These are phyloP conservation scores for Myriosclerotinia duriaeana DNA, from an alignment of 2,329 filamentous ascomycete species.

Conservation along the genomic window DNA sequence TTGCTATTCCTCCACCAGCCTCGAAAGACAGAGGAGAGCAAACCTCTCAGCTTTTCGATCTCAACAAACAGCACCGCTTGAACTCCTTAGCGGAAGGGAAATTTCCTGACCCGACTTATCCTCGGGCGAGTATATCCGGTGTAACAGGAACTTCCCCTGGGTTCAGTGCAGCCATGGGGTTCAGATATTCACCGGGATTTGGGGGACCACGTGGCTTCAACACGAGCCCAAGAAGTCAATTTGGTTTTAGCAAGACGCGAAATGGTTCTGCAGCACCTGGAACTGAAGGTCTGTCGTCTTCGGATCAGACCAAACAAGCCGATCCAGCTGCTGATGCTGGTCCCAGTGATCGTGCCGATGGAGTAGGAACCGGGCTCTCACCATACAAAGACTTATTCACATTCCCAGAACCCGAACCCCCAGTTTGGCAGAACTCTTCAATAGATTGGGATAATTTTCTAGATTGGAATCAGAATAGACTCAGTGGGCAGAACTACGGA, in stretches of 20 bases:
- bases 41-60: slow-evolving; percentile 11
- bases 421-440: not conserved
- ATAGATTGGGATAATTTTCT: not conserved
- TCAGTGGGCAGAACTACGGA: not conserved
- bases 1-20: slow-evolving; percentile 11
- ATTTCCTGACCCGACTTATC: slow-evolving; percentile 22
- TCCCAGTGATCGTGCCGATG: not conserved
- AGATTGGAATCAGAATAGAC: not conserved
- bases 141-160: slow-evolving; percentile 1
- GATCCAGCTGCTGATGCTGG: not conserved
- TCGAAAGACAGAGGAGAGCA: slow-evolving; percentile 17
- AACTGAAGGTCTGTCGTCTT: not conserved
- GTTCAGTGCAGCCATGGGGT: slow-evolving; percentile 18
- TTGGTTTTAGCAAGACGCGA: not conserved
- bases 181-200: slow-evolving; percentile 21
- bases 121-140: slow-evolving; percentile 14
- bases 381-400: not conserved
- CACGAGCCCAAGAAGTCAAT: slow-evolving; percentile 2
- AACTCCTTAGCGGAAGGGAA: not conserved
- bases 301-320: not conserved
- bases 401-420: not conserved
- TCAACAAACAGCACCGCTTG: slow-evolving; percentile 11
- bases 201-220: slow-evolving; percentile 17
- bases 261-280: not conserved
- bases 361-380: not conserved